These are phyloP conservation scores for Wilhelminamyces savonicus DNA, from an alignment of 805 yeast genomes.

Conservation along the genomic window DNA sequence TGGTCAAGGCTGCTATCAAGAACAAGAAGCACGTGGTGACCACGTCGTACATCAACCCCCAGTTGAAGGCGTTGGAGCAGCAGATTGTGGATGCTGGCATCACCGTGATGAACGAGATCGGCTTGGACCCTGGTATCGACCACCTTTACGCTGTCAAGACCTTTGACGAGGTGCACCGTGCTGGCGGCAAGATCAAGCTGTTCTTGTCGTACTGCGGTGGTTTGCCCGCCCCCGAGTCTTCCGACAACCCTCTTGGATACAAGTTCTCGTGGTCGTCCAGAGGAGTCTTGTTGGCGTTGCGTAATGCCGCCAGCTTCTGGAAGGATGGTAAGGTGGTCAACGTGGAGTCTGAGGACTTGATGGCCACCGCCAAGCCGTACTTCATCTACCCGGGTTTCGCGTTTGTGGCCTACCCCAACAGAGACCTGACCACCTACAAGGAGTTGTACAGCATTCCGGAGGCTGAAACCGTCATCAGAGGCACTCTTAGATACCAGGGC, in stretches of 20 bases:
- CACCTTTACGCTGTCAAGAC: conserved; percentile 98
- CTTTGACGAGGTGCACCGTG: conserved; percentile 89
- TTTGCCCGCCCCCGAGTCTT: conserved; percentile 94
- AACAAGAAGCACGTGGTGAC: conserved; percentile 83
- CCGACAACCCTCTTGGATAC: conserved; percentile 97
- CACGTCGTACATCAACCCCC: conserved; percentile 94
- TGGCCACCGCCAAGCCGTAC: conserved; percentile 94
- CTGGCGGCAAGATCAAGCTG: conserved; percentile 87
- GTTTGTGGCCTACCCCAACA: conserved; percentile 93
- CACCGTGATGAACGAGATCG: conserved; percentile 97
- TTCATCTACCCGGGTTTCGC: conserved; percentile 94
- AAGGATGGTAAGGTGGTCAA: conserved; percentile 76
- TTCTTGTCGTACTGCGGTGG: conserved; percentile 99
- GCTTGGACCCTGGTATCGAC: conserved; percentile 98
- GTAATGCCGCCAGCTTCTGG: conserved; percentile 89
- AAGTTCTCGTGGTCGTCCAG: conserved; percentile 99
- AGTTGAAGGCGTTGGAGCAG: conserved; percentile 78
- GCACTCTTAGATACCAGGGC: conserved; percentile 96
- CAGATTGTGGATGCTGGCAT: conserved; percentile 92
- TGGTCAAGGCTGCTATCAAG: conserved; percentile 90
- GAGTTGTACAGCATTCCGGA: conserved; percentile 93
- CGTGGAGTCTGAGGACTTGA: conserved; percentile 82
- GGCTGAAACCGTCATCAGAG: conserved; percentile 94
- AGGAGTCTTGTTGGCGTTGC: conserved; percentile 92
- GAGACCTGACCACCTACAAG: conserved; percentile 93